These are phyloP conservation scores for Sphagnum tenellum DNA, from an alignment of 225 moss, liverwort and hornwort species.

Conservation along the genomic window DNA sequence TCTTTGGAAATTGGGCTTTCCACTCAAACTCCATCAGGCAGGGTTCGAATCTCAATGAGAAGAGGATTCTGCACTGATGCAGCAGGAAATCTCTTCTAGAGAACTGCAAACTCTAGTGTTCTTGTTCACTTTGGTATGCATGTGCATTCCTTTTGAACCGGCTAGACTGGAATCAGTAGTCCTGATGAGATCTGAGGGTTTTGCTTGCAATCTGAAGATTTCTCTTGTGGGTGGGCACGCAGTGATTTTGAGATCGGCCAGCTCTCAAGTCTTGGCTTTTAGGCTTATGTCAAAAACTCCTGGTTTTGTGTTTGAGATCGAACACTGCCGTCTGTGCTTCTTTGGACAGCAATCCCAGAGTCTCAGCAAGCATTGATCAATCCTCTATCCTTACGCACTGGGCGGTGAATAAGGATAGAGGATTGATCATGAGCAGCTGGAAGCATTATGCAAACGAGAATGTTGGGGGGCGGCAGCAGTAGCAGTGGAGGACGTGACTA, in stretches of 20 bases:
- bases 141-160: neutral
- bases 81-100: conserved; percentile 62
- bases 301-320: conserved; percentile 27
- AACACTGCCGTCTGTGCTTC: conserved; percentile 43
- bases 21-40: conserved; percentile 33
- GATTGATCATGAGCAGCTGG: too few species aligned
- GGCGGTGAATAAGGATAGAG: too few species aligned
- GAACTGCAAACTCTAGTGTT: conserved; percentile 33
- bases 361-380: conserved; percentile 4
- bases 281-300: neutral
- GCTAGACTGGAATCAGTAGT: neutral
- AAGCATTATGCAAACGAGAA: too few species aligned
- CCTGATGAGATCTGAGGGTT: neutral
- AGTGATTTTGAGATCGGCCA: too few species aligned
- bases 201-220: neutral
- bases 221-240: too few species aligned
- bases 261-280: neutral
- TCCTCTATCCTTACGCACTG: too few species aligned
- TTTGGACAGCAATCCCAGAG: conserved; percentile 65
- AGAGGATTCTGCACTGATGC: conserved; percentile 46
- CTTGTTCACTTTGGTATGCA: conserved; percentile 56
- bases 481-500: too few species aligned
- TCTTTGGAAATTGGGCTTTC: conserved; percentile 57
- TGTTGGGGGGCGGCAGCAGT: too few species aligned
- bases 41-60: conserved; percentile 34